Percentiles rank a stretch among this genome's conserved stretches.
Evolutionary conservation across 75 land plant species (phyloP).

Genomic region (Pinus taeda): DNA sequence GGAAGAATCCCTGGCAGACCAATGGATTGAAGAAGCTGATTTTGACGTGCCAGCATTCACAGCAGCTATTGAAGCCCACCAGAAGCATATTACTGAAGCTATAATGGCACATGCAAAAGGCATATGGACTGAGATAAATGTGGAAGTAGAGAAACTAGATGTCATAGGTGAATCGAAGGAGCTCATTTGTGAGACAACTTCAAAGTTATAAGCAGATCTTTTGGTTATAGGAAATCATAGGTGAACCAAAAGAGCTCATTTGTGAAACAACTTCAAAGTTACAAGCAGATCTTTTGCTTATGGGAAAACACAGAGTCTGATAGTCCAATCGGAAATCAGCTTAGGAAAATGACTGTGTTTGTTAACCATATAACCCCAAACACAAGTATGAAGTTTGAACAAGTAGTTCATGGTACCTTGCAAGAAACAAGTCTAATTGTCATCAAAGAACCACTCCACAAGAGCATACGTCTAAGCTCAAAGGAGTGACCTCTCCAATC

Average conservation of each 20-base stretch:
- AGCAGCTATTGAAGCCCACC: constrained; percentile 66
- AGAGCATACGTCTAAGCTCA: neutral
- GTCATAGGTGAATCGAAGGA: constrained; percentile 55
- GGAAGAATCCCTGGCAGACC: too few relatives aligned
- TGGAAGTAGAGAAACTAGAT: constrained; percentile 28
- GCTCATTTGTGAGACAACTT: constrained; percentile 31
- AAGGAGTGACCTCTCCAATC: neutral
- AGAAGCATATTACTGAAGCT: constrained; percentile 48
- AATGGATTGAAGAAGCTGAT: constrained; percentile 9
- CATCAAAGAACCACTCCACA: neutral
- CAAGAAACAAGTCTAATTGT: neutral
- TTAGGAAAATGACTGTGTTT: neutral
- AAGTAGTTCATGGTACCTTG: neutral
- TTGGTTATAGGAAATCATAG: constrained; percentile 61
- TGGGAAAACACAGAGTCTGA: neutral
- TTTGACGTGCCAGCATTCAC: constrained; percentile 60
- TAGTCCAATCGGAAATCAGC: neutral
- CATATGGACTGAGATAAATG: constrained; percentile 42
- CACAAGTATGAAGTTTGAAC: neutral
- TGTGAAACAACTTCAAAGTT: constrained; percentile 26
- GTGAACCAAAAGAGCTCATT: constrained; percentile 56
- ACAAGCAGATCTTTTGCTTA: constrained; percentile 23
- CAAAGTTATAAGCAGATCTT: constrained; percentile 37
- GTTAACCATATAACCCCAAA: neutral
- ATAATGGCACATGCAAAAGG: constrained; percentile 33